Base-by-base conservation (phyloP, 176 grass and related monocot genomes). In the Secale cereale region DNA sequence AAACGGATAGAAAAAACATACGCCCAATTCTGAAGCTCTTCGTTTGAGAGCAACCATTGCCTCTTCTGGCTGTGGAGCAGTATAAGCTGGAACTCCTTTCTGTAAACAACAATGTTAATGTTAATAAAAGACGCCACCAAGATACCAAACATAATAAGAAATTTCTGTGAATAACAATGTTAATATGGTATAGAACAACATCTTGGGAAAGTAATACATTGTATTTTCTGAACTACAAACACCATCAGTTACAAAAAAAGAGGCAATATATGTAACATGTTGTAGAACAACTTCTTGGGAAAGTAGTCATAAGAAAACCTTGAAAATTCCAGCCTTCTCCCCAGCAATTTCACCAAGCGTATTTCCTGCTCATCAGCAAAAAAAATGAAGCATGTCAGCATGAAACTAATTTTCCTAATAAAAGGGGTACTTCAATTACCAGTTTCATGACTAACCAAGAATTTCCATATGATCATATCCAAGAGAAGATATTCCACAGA, bases 391-490 rank as follows among this genome's bases (percentile, higher is more conserved):
- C n/a, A 76, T 45, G 33, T 13, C 2, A 70, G 6, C 23, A 76
- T 40, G 37, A 85, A 61, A 80, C 16, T 48, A 69, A 13, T 7
- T 81, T 76, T 39, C 28, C 59, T 35, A 46, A 67, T 66, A 74
- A 79, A 74, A 45, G 45, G 83, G 11, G 2, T 30, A 14, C 28
- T 79, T 67, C 7, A 66, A 83, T 15, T 19, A 35, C 10, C 35
- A 79, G n/a, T 68, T 83, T 17, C 79, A 66, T 35, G 73, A 96
- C 91, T 89, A 87, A 98, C 97, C 97, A 76, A 99, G 97, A 92
- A 99, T 95, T 86, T 99, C 97, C 93, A 96, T 99, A 86, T 94
- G 97, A 82, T 99, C 97, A 69, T 96, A 99, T 48, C 93, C 97
- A 68, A 99, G 86, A 35, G 97, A 96, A 64, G 97, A 67, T 91